Conservation (phyloP, 2,329 filamentous ascomycete species). For the Arthrinium puccinioides region DNA sequence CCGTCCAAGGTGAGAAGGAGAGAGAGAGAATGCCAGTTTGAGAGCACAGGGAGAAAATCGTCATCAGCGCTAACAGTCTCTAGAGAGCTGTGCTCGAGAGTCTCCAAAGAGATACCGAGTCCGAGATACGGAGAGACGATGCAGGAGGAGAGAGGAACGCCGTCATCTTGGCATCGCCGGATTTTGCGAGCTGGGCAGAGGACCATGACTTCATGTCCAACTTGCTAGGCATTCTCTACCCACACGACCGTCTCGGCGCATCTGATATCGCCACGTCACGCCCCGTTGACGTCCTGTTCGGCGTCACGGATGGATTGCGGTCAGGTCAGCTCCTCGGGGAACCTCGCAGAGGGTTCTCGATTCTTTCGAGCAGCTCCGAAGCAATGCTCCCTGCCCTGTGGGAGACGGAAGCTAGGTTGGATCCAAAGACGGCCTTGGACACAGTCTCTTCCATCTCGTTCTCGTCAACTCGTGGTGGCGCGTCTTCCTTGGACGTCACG, state of each 20-base stretch:
- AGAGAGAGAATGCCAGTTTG: too few species aligned
- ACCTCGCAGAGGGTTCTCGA: constrained; percentile 38
- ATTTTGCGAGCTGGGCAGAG: constrained; percentile 40
- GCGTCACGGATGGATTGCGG: constrained; percentile 48
- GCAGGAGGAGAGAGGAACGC: constrained; percentile 13
- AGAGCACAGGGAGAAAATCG: too few species aligned
- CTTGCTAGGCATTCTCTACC: constrained; percentile 19
- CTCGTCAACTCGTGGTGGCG: neutral
- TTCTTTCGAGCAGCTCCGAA: constrained; percentile 35
- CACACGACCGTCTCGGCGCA: neutral
- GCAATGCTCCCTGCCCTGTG: constrained; percentile 40
- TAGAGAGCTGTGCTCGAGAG: neutral
- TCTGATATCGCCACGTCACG: constrained; percentile 20
- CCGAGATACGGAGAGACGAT: neutral
- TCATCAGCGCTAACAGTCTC: too few species aligned
- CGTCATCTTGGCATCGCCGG: constrained; percentile 42
- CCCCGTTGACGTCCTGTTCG: constrained; percentile 37
- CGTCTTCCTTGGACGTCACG: constrained; percentile 26
- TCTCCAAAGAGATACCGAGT: neutral
- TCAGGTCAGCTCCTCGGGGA: constrained; percentile 22
- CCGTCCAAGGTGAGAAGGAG: constrained; percentile 5
- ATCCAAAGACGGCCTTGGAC: constrained; percentile 20
- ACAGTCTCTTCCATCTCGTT: constrained; percentile 34
- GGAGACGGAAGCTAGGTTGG: constrained; percentile 18
- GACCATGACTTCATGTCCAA: constrained; percentile 32